Conservation (phyloP, 177 flowering plant genomes). For the Tripterygium wilfordii region DNA sequence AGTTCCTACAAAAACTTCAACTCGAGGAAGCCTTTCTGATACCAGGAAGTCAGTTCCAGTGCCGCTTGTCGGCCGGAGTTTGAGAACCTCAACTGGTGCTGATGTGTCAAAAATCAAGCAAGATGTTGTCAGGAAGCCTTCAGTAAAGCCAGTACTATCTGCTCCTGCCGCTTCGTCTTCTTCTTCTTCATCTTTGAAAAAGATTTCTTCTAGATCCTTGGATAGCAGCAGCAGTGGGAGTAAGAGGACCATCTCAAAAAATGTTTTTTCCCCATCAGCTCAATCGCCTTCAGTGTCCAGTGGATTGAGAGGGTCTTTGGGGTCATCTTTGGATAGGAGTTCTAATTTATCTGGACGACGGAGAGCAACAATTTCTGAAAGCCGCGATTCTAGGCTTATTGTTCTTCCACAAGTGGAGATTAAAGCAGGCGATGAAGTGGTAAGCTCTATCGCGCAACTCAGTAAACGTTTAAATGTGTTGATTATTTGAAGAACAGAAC, state of each 20-base stretch:
- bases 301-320: conserved; percentile 49
- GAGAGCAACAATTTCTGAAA: conserved; percentile 61
- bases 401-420: conserved; percentile 90
- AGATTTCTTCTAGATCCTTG: conserved; percentile 41
- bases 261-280: conserved; percentile 48
- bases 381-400: conserved; percentile 79
- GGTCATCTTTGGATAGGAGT: conserved; percentile 59
- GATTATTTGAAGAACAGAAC: too few relatives aligned
- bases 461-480: too few relatives aligned
- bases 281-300: conserved; percentile 57
- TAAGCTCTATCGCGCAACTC: conserved; percentile 18
- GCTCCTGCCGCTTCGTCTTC: conserved; percentile 38
- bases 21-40: conserved; percentile 25
- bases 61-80: conserved; percentile 37
- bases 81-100: conserved; percentile 37
- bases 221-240: conserved; percentile 52
- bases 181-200: conserved; percentile 31
- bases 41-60: conserved; percentile 41
- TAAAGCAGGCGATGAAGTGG: conserved; percentile 94
- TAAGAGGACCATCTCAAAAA: conserved; percentile 49
- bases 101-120: conserved; percentile 33
- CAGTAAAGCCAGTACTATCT: conserved; percentile 38
- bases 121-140: conserved; percentile 34
- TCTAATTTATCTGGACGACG: conserved; percentile 56
- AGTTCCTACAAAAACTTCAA: conserved; percentile 24